Base-by-base conservation (phyloP, 129 eudicot species). In the Pulicaria dysenterica region DNA sequence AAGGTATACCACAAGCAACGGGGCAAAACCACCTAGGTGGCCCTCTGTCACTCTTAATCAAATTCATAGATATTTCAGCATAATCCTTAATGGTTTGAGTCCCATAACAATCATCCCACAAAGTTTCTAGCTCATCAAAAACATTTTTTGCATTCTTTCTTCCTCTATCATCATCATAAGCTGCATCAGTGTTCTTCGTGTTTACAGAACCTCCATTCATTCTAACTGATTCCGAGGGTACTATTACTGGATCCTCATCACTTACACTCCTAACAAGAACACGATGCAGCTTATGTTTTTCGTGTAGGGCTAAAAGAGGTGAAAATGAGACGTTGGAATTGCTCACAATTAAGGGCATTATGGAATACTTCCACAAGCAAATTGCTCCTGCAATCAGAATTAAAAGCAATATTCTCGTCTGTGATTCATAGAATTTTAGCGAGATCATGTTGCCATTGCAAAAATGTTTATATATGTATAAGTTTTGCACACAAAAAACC, bases 81-180 rank as follows among this genome's bases (percentile, higher is more conserved):
- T 85, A 93, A 72, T 93, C 96, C 82, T 84, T 87, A 75, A 90
- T 83, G 58, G 77, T 87, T 60, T 63, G 77, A 58, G 78, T 77
- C 60, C 95, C 96, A 82, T 79, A 89, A 43, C 96, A 95, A 78
- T 93, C 98, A 79, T 93, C 96, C 96, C 95, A 93, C 69, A 87
- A 75, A 65, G 87, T 75, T 69, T 89, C 83, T 78, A 93, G 69
- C 78, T 76, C 74, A 39, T 78, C 76, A 12, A 7, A 3, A n/a
- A 14, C 79, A 68, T 5, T 47, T 11, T 12, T 76, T 43, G 40
- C 67, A 31, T 58, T 62, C 37, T 14, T 64, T 38, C 50, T 69
- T 54, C 44, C 70, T 63, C 16, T 70, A 62, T 7, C 71, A 9
- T 48, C 19, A 40, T 48, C 12, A 55, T 24, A 73, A 42, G 65